Conservation (phyloP, 306 rosid genomes). For the Sophora flavescens region DNA sequence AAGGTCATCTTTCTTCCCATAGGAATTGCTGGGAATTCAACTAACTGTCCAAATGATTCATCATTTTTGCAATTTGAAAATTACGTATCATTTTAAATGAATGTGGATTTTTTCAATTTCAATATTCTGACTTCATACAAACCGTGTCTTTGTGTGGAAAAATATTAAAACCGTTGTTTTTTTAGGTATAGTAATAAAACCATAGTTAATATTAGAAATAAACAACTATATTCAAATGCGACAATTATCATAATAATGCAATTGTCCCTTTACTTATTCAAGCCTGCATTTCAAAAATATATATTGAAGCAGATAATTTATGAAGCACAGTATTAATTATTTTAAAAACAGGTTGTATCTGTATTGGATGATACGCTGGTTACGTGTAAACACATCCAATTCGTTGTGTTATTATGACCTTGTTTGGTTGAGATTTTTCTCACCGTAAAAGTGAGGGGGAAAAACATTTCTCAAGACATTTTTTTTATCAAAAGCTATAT, state of each 20-base stretch:
- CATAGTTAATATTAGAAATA: constrained; percentile 39
- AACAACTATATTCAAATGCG: constrained; percentile 44
- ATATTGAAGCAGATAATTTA: neutral
- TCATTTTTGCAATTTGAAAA: constrained; percentile 48
- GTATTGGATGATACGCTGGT: neutral
- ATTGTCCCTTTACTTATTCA: constrained; percentile 40
- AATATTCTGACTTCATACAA: constrained; percentile 30
- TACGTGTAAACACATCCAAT: constrained; percentile 29
- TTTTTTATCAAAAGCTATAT: too few species aligned
- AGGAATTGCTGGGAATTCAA: constrained; percentile 48
- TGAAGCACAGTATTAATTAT: neutral
- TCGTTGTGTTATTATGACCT: constrained; percentile 21
- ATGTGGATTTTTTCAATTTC: constrained; percentile 45
- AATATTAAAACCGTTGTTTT: constrained; percentile 40
- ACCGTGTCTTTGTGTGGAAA: constrained; percentile 40
- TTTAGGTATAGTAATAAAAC: constrained; percentile 37
- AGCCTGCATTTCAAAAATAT: constrained; percentile 46
- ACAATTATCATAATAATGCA: constrained; percentile 55
- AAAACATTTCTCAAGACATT: too few species aligned
- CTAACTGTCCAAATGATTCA: constrained; percentile 47
- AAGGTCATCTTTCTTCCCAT: constrained; percentile 46
- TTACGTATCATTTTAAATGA: constrained; percentile 43
- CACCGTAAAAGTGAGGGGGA: too few species aligned
- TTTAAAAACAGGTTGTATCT: neutral
- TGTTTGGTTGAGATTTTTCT: too few species aligned